Evolutionary conservation across 495 filamentous ascomycete genomes (phyloP).

Genomic region (Hypoxylon crocopeplum): DNA sequence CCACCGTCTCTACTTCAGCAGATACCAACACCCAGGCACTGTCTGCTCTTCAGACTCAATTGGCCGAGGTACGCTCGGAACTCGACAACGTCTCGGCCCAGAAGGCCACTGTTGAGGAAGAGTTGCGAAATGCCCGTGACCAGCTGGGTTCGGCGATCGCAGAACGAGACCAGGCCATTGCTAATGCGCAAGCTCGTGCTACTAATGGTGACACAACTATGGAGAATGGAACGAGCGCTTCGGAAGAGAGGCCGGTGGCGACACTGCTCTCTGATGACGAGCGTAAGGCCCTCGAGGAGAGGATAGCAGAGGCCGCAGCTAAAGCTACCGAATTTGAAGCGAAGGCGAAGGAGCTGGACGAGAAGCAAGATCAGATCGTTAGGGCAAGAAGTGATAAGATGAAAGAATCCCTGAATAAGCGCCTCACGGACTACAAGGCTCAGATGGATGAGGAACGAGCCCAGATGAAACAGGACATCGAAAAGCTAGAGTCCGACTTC

Average conservation of each 20-base stretch:
- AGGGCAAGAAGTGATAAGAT: slow-evolving; percentile 74
- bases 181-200: slow-evolving; percentile 49
- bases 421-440: slow-evolving; percentile 66
- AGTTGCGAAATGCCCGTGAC: slow-evolving; percentile 54
- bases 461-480: slow-evolving; percentile 59
- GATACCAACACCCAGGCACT: slow-evolving; percentile 25
- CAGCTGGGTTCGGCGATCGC: slow-evolving; percentile 50
- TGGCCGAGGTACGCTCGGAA: slow-evolving; percentile 44
- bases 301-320: slow-evolving; percentile 51
- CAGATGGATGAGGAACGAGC: slow-evolving; percentile 55
- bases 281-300: slow-evolving; percentile 59
- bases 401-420: slow-evolving; percentile 73
- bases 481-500: slow-evolving; percentile 65
- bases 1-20: slow-evolving; percentile 12
- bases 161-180: slow-evolving; percentile 56
- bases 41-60: slow-evolving; percentile 38
- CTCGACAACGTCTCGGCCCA: slow-evolving; percentile 50
- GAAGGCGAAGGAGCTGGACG: slow-evolving; percentile 60
- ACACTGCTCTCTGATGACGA: slow-evolving; percentile 54
- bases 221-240: slow-evolving; percentile 42
- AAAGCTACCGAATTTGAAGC: slow-evolving; percentile 63
- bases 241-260: slow-evolving; percentile 38
- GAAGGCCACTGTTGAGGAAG: slow-evolving; percentile 48
- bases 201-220: slow-evolving; percentile 44
- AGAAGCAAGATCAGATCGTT: slow-evolving; percentile 60